Conservation (phyloP, 768 basidiomycete species). For the Suillus plorans region DNA sequence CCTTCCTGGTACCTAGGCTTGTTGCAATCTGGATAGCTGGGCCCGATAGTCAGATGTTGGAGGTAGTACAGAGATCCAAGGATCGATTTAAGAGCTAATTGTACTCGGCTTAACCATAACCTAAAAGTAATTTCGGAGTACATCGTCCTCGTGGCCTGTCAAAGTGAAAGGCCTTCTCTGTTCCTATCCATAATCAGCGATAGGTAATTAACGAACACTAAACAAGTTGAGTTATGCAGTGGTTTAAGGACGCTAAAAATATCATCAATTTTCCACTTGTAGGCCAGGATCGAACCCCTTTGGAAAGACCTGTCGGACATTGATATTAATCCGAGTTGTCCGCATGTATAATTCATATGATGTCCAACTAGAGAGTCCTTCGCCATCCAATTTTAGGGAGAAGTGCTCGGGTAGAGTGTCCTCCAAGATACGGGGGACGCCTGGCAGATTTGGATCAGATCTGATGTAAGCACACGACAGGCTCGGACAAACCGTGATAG, state of each 20-base stretch:
- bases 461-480: background rate
- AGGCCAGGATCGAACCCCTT: constrained; percentile 52
- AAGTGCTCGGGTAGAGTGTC: constrained; percentile 71
- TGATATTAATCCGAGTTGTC: constrained; percentile 82
- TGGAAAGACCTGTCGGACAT: constrained; percentile 87
- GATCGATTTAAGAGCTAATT: background rate
- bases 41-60: background rate
- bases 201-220: background rate
- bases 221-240: background rate
- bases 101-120: background rate
- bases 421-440: constrained; percentile 87
- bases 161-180: background rate
- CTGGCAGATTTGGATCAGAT: constrained; percentile 33
- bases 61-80: background rate
- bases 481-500: constrained; percentile 76
- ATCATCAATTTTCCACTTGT: background rate
- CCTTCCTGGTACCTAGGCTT: background rate
- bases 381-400: constrained; percentile 20
- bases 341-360: constrained; percentile 64
- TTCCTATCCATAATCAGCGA: background rate
- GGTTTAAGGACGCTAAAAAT: background rate
- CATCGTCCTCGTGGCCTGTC: constrained; percentile 9
- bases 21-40: background rate
- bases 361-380: constrained; percentile 47
- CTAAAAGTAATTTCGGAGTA: background rate